Percentiles rank a stretch among this genome's conserved stretches.
Conservation (phyloP, 495 filamentous ascomycete species). For the Tetracladium setigerum region DNA sequence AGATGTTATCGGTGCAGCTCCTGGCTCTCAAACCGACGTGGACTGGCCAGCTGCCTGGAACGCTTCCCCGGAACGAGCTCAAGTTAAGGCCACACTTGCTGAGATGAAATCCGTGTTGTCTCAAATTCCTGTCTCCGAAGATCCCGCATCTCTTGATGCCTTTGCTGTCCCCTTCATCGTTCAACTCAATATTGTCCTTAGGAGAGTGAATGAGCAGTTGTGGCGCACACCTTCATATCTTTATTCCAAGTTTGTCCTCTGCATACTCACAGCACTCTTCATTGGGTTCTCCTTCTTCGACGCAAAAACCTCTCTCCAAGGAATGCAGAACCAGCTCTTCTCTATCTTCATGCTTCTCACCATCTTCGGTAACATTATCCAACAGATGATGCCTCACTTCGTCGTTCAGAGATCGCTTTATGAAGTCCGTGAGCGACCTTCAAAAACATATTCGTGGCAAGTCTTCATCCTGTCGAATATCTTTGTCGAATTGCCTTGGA, state of each 20-base stretch:
- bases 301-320: conserved; percentile 60
- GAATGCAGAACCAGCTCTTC: conserved; percentile 83
- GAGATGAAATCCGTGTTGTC: conserved; percentile 53
- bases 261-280: conserved; percentile 63
- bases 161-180: conserved; percentile 47
- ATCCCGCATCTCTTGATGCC: conserved; percentile 31
- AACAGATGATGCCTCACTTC: conserved; percentile 84
- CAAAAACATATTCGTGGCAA: conserved; percentile 76
- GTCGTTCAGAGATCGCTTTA: conserved; percentile 70
- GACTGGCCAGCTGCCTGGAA: conserved; percentile 82
- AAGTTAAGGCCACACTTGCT: conserved; percentile 39
- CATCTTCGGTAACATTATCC: conserved; percentile 63
- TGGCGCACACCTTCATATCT: conserved; percentile 86
- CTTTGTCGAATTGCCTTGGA: conserved; percentile 69
- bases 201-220: conserved; percentile 78
- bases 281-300: conserved; percentile 88
- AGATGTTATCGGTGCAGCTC: conserved; percentile 80
- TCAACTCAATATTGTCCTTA: conserved; percentile 47
- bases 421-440: conserved; percentile 79
- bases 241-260: conserved; percentile 60
- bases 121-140: conserved; percentile 28
- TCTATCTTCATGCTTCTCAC: conserved; percentile 75
- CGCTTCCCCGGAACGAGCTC: conserved; percentile 60
- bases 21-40: conserved; percentile 60
- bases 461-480: conserved; percentile 78